These are phyloP conservation scores for Xerocomus brunneocitrinus DNA, from an alignment of 768 basidiomycete species.

Conservation along the genomic window DNA sequence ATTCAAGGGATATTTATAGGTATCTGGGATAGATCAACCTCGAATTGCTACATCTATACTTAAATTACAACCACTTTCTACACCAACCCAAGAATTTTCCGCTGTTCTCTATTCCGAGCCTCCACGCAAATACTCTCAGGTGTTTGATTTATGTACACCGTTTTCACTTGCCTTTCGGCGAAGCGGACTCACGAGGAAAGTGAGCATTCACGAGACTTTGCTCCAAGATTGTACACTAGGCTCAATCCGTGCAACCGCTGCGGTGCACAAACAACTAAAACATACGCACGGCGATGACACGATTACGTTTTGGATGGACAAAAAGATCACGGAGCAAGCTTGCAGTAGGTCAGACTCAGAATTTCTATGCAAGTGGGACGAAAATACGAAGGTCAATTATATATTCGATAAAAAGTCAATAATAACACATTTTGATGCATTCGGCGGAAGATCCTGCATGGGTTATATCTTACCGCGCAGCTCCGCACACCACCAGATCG, in stretches of 20 bases:
- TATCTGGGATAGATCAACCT: not conserved
- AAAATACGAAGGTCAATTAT: not conserved
- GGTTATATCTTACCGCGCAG: constrained; percentile 29
- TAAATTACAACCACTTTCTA: not conserved
- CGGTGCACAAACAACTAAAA: no score
- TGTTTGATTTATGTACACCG: not conserved
- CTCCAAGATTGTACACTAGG: no score
- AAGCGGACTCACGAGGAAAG: no score
- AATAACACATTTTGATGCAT: not conserved
- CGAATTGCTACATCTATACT: not conserved
- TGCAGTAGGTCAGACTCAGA: no score
- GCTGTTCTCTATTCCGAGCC: not conserved
- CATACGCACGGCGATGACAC: no score
- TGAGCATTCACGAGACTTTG: no score
- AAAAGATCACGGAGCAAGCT: no score
- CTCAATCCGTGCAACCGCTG: no score
- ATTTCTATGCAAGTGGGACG: no score
- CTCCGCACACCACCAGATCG: constrained; percentile 91
- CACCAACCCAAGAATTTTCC: not conserved
- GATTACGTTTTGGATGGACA: no score
- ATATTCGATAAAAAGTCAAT: no score
- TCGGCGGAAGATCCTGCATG: not conserved
- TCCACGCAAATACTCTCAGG: not conserved
- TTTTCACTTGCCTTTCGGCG: not conserved
- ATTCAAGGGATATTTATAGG: not conserved